Conservation (phyloP, 2,329 filamentous ascomycete genomes). For the Chaetomiaceae sp. region DNA sequence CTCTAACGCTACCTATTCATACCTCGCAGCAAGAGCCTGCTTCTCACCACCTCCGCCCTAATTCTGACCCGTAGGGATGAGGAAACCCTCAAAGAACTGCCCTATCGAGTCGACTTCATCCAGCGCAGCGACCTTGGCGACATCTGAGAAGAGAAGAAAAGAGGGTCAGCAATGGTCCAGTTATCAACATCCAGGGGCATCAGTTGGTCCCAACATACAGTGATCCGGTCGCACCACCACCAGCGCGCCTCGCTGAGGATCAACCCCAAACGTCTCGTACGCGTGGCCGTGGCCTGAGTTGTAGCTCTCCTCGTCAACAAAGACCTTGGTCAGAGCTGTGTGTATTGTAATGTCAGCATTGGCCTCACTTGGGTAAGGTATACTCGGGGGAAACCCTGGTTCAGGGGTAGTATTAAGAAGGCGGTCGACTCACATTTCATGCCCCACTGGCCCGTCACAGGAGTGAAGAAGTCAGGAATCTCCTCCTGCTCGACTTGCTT, state of each 20-base stretch:
- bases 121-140: constrained; percentile 17
- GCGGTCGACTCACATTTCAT: constrained; percentile 43
- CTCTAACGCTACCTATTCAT: no score
- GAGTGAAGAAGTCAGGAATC: constrained; percentile 53
- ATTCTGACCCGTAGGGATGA: background rate
- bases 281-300: constrained; percentile 52
- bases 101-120: constrained; percentile 14
- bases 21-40: background rate
- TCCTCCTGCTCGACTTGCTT: constrained; percentile 44
- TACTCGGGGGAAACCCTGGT: background rate
- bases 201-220: constrained; percentile 39
- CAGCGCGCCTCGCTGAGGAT: constrained; percentile 40
- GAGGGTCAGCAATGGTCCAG: no score
- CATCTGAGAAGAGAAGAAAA: no score
- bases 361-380: no score
- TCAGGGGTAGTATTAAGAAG: no score
- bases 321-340: constrained; percentile 54
- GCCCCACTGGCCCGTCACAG: constrained; percentile 49
- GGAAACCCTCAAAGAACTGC: constrained; percentile 17
- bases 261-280: constrained; percentile 52
- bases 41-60: background rate
- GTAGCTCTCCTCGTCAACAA: constrained; percentile 51
- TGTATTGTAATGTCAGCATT: background rate
- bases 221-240: constrained; percentile 58
- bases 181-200: background rate